A percentile compares a stretch with the other conserved stretches of the same genome.
phyloP scores from a whole-genome alignment of 169 alveolate genomes.

The Theileria orientalis region DNA sequence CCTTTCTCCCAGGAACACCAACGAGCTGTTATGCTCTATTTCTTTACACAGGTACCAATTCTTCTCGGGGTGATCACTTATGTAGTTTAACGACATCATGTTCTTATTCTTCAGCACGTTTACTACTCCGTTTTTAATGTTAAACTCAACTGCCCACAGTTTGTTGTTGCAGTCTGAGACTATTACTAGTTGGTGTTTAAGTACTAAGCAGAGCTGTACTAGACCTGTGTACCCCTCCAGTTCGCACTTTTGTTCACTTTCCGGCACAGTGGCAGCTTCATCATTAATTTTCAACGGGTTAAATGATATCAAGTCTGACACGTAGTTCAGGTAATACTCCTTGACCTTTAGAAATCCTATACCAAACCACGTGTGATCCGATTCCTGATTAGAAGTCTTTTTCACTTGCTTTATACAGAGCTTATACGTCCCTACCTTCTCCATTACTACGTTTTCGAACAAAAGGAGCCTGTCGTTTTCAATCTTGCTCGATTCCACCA shows the following conservation, averaged over 20 bases:
- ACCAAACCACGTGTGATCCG: neutral
- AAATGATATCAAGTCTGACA: constrained; percentile 34
- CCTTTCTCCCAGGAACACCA: constrained; percentile 28
- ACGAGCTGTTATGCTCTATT: neutral
- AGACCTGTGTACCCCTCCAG: constrained; percentile 19
- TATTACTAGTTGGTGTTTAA: constrained; percentile 4
- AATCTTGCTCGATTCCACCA: neutral
- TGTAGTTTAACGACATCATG: neutral
- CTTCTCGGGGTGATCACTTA: constrained; percentile 1
- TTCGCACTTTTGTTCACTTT: constrained; percentile 3
- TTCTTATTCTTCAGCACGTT: neutral
- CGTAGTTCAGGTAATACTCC: constrained; percentile 18
- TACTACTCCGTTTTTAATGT: neutral
- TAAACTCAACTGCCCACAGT: constrained; percentile 24
- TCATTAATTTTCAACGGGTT: neutral
- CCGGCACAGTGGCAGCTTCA: too few species aligned
- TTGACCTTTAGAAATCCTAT: constrained; percentile 19
- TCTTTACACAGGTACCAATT: constrained; percentile 52
- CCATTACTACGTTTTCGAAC: constrained; percentile 9
- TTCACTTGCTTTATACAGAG: neutral
- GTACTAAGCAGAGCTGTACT: constrained; percentile 25
- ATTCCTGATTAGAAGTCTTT: neutral
- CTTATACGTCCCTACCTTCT: constrained; percentile 3
- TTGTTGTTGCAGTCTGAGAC: constrained; percentile 45
- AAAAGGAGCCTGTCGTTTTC: neutral